Evolutionary conservation across 345 rosid genomes (phyloP).

Genomic region (Arabis hirsuta): DNA sequence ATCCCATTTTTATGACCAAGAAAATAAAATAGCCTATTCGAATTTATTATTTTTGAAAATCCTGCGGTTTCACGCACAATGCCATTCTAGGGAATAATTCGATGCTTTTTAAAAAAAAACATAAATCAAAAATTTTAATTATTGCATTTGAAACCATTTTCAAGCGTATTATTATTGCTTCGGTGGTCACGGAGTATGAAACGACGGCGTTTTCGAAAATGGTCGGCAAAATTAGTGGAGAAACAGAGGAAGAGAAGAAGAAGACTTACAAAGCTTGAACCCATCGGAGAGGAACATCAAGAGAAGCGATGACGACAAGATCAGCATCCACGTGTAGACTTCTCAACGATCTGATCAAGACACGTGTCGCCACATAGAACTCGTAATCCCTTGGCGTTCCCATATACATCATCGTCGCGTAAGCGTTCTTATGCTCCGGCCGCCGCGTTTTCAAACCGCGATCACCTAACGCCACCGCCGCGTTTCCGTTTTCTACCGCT

Average conservation of each 20-base stretch:
- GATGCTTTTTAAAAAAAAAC: not conserved
- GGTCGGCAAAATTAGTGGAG: not conserved
- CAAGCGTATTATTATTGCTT: not conserved
- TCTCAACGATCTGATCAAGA: constrained; percentile 78
- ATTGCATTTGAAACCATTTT: too few species aligned
- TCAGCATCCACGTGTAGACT: constrained; percentile 77
- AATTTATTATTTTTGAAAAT: too few species aligned
- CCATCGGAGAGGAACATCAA: constrained; percentile 94
- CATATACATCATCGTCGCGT: constrained; percentile 99
- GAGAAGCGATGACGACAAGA: constrained; percentile 94
- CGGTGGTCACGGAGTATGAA: not conserved
- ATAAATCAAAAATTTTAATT: not conserved
- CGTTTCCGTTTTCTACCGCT: constrained; percentile 10
- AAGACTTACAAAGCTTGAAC: constrained; percentile 77
- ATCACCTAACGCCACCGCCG: constrained; percentile 3
- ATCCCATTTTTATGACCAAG: not conserved
- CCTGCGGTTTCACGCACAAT: constrained; percentile 22
- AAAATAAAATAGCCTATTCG: too few species aligned
- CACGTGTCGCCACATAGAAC: constrained; percentile 94
- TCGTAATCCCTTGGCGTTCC: constrained; percentile 99
- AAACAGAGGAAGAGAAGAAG: not conserved
- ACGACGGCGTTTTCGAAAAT: constrained; percentile 18
- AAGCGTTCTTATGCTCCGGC: constrained; percentile 70
- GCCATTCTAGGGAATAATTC: not conserved
- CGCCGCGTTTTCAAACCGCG: constrained; percentile 35